Base-by-base conservation (phyloP, 2,329 filamentous ascomycete genomes). In the Raffaelea deltoideospora region DNA sequence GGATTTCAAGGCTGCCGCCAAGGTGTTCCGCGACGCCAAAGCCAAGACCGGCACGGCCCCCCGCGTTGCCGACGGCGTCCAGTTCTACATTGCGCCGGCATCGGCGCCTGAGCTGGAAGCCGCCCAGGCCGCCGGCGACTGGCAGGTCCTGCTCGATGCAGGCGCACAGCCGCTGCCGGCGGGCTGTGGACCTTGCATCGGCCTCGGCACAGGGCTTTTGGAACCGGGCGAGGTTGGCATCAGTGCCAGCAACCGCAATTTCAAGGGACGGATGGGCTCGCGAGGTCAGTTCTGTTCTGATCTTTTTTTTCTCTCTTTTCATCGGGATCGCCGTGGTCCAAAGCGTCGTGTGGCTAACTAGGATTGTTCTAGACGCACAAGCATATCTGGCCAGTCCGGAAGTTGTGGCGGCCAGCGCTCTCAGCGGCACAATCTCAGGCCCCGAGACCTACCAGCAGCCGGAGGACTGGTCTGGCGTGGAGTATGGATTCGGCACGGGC, bases 311-410 rank as follows among this genome's bases (percentile, higher is more conserved):
- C n/a, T n/a, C n/a, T n/a, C n/a, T n/a, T n/a, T n/a, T n/a, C n/a
- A n/a, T n/a, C n/a, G n/a, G n/a, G n/a, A n/a, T n/a, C n/a, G n/a
- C n/a, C n/a, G n/a, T n/a, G n/a, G n/a, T n/a, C n/a, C n/a, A n/a
- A n/a, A n/a, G n/a, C n/a, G n/a, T n/a, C n/a, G n/a, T n/a, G n/a
- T n/a, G n/a, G n/a, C n/a, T n/a, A n/a, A n/a, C n/a, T n/a, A n/a
- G n/a, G n/a, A n/a, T n/a, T n/a, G n/a, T n/a, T n/a, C n/a, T n/a
- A n/a, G n/a, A n/a, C n/a, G n/a, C n/a, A n/a, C n/a, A 85, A 50
- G 84, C 85, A 0, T 95, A 94, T 53, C 75, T 95, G 1, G 81
- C 79, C 6, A 88, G 80, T 45, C 87, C 90, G 1, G 87, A 95
- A 50, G 78, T 94, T 3, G 88, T 96, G 1, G 88, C 88, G 4